Conservation (phyloP, 768 basidiomycete genomes). For the Termitomyces sp. region DNA sequence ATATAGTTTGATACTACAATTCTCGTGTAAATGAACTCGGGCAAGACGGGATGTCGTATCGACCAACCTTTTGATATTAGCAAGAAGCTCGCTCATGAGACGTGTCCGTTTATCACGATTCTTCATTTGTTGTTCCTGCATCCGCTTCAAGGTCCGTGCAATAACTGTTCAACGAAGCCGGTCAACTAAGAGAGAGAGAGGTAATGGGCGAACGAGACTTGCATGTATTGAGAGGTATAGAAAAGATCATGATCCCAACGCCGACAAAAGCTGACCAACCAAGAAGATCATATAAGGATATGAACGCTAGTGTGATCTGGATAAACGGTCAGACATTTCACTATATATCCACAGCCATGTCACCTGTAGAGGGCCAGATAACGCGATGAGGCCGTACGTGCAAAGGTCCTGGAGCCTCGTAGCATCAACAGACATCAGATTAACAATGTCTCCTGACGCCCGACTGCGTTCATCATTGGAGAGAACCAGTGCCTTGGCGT, state of each 20-base stretch:
- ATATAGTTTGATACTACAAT: conserved; percentile 81
- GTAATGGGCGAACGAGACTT: conserved; percentile 9
- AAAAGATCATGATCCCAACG: conserved; percentile 83
- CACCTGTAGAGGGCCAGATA: conserved; percentile 86
- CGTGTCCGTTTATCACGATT: conserved; percentile 81
- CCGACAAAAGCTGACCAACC: conserved; percentile 93
- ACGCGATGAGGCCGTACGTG: conserved; percentile 76
- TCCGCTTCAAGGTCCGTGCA: conserved; percentile 62
- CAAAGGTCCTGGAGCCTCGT: conserved; percentile 77
- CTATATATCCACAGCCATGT: conserved; percentile 32
- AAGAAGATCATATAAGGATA: conserved; percentile 85
- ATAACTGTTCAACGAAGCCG: conserved; percentile 34
- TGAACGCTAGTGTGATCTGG: conserved; percentile 82
- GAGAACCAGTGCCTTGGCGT: conserved; percentile 80
- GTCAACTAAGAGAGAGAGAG: background rate
- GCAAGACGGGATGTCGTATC: background rate
- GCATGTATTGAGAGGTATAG: conserved; percentile 71
- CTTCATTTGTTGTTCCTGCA: conserved; percentile 93
- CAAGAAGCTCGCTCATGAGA: conserved; percentile 90
- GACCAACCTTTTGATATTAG: conserved; percentile 79
- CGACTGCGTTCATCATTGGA: conserved; percentile 82
- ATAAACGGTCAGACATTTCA: background rate
- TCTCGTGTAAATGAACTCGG: background rate
- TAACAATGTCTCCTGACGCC: conserved; percentile 90
- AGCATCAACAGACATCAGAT: conserved; percentile 88